phyloP scores from a whole-genome alignment of 345 rosid species.

The Diplotaxis tenuifolia region DNA sequence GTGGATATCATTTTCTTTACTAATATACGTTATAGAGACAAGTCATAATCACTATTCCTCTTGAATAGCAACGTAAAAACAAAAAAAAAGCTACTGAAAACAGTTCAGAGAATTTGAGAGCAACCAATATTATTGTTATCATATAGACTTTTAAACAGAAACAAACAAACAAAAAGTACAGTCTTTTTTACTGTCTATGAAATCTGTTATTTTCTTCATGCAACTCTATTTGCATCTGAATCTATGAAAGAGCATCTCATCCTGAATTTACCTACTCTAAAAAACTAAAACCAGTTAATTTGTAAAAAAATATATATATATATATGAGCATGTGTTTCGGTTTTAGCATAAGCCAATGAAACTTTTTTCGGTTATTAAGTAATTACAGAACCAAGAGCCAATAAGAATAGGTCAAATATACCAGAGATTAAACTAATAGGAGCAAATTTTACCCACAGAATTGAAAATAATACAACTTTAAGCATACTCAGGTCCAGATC shows the following conservation, averaged over 20 bases:
- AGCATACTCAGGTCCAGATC: not conserved
- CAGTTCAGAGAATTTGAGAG: not conserved
- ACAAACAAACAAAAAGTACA: not conserved
- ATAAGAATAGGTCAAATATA: constrained; percentile 13
- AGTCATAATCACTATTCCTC: not conserved
- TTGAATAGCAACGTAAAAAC: not conserved
- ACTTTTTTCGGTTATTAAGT: not conserved
- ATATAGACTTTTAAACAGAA: not conserved
- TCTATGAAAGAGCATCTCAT: not conserved
- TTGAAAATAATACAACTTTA: not conserved
- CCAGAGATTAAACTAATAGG: not conserved
- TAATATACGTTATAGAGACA: not conserved
- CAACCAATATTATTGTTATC: constrained; percentile 10
- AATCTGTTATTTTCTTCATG: not conserved
- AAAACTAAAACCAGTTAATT: not conserved
- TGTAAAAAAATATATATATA: not conserved
- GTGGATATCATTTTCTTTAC: not conserved
- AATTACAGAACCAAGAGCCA: not conserved
- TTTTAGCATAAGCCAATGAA: not conserved
- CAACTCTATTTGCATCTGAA: constrained; percentile 13
- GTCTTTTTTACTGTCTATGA: not conserved
- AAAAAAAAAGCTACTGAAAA: not conserved
- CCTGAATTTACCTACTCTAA: not conserved
- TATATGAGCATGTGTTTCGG: not conserved
- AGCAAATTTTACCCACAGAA: not conserved